Evolutionary conservation across 2,329 filamentous ascomycete species (phyloP).

Genomic region (Sporothrix sp.): DNA sequence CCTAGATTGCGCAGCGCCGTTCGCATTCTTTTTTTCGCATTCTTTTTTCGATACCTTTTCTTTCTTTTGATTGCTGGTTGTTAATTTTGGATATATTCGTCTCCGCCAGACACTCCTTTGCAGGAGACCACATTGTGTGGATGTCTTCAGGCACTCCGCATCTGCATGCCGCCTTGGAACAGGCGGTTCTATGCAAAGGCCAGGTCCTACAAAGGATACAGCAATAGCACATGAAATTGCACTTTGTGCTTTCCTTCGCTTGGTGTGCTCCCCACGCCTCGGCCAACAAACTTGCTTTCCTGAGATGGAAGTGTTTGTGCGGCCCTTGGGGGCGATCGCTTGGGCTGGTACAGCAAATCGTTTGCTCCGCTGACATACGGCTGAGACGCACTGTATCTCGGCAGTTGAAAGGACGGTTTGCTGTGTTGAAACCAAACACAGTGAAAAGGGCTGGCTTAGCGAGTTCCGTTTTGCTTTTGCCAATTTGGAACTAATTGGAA

Average conservation of each 20-base stretch:
- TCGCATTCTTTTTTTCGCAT: neutral
- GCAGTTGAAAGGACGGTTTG: no score
- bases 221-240: no score
- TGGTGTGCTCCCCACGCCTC: neutral
- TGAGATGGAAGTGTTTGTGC: conserved; percentile 2
- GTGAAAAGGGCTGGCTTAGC: no score
- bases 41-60: neutral
- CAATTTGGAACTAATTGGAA: conserved; percentile 5
- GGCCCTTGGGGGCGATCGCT: neutral
- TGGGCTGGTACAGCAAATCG: neutral
- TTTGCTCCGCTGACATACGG: neutral
- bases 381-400: no score
- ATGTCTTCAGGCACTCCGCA: neutral
- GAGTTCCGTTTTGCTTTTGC: neutral
- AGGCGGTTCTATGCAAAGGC: neutral
- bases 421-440: neutral
- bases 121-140: neutral
- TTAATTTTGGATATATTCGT: neutral
- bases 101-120: neutral
- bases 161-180: conserved; percentile 6
- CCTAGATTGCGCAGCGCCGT: neutral
- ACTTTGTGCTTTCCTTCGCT: neutral
- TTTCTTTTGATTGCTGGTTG: neutral
- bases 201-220: neutral
- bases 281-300: neutral